Conservation (phyloP, 2,329 filamentous ascomycete genomes). For the Diplodia seriata region DNA sequence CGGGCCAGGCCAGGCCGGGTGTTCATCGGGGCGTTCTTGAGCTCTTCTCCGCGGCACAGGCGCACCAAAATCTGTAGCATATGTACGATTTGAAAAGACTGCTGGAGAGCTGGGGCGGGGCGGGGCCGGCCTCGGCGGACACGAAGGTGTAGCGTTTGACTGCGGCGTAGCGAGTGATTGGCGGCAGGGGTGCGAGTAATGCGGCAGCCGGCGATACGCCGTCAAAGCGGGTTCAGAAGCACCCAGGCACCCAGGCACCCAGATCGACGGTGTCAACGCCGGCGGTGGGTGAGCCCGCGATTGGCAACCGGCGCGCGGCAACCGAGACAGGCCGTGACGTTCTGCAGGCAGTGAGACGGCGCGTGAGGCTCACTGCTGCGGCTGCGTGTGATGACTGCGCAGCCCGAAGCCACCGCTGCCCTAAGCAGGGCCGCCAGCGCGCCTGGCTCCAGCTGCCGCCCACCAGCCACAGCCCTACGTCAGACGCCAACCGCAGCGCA, state of each 20-base stretch:
- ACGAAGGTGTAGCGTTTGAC: conserved; percentile 28
- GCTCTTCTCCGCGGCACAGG: conserved; percentile 17
- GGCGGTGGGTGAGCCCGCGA: background rate
- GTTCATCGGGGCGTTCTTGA: conserved; percentile 30
- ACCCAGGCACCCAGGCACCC: too few relatives aligned
- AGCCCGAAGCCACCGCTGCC: background rate
- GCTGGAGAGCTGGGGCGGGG: conserved; percentile 3
- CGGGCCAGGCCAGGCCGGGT: conserved; percentile 18
- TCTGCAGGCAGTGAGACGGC: background rate
- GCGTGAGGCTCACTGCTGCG: background rate
- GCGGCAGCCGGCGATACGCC: conserved; percentile 15
- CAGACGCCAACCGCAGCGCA: conserved; percentile 27
- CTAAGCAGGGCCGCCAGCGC: conserved; percentile 9
- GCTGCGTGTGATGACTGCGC: conserved; percentile 4
- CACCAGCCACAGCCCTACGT: conserved; percentile 28
- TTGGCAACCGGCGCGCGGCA: background rate
- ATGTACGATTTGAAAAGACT: conserved; percentile 28
- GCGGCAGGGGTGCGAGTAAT: conserved; percentile 28
- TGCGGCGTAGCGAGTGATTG: conserved; percentile 25
- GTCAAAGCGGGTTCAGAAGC: background rate
- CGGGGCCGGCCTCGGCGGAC: conserved; percentile 15
- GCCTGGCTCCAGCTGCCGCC: background rate
- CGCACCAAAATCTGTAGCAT: conserved; percentile 31
- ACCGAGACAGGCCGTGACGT: conserved; percentile 3
- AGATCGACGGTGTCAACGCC: background rate